These are phyloP conservation scores for Wallacemonas sp. DNA, from an alignment of 208 protist genomes.

Conservation along the genomic window DNA sequence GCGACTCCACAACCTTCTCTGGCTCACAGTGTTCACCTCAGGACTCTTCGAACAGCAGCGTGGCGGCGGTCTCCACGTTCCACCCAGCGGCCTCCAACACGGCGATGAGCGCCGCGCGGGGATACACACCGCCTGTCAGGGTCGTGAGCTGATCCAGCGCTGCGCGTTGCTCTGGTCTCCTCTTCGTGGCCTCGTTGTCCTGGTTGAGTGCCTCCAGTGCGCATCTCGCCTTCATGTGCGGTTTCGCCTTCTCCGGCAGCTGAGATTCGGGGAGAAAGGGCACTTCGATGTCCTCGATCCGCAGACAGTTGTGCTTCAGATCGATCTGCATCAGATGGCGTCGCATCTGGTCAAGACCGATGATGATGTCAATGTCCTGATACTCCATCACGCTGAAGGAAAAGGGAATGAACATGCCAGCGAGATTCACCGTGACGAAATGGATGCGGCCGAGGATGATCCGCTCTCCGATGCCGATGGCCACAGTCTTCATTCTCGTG, in stretches of 20 bases:
- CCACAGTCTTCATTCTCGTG: constrained; percentile 68
- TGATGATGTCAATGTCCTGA: constrained; percentile 89
- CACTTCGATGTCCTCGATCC: constrained; percentile 39
- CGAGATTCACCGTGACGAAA: constrained; percentile 76
- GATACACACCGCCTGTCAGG: constrained; percentile 31
- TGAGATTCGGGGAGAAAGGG: constrained; percentile 67
- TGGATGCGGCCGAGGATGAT: constrained; percentile 94
- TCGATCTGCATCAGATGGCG: constrained; percentile 84
- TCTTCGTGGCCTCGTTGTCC: not conserved
- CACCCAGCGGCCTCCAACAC: constrained; percentile 57
- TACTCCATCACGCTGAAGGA: constrained; percentile 92
- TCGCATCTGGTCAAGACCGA: constrained; percentile 95
- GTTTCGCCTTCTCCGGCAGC: constrained; percentile 27
- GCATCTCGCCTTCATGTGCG: not conserved
- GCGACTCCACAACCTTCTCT: too few species aligned
- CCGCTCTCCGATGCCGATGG: constrained; percentile 89
- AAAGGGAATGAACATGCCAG: constrained; percentile 69
- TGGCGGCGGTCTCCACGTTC: constrained; percentile 45
- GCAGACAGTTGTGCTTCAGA: constrained; percentile 54
- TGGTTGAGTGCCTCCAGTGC: too few species aligned
- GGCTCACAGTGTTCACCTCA: too few species aligned
- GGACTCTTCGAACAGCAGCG: constrained; percentile 19
- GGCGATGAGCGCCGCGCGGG: constrained; percentile 18
- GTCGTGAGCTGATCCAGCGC: constrained; percentile 36
- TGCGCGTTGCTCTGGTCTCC: not conserved